phyloP scores from a whole-genome alignment of 306 rosid species.

The Lathyrus tuberosus region DNA sequence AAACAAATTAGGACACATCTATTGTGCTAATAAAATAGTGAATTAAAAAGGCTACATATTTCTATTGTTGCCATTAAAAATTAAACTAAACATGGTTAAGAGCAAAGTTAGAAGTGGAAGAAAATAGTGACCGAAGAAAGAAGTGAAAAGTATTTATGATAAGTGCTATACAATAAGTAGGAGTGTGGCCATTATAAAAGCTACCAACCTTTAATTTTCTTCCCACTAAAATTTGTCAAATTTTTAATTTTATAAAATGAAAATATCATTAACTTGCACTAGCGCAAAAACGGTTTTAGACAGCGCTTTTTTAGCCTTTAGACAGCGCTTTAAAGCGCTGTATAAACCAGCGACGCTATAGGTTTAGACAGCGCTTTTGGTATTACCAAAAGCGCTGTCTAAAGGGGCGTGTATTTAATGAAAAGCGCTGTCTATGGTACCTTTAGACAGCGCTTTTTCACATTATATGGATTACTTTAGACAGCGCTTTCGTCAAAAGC shows the following conservation, averaged over 20 bases:
- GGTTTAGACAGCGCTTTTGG: too few species aligned
- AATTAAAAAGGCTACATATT: slow-evolving; percentile 18
- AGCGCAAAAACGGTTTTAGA: too few species aligned
- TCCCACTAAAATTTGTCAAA: slow-evolving; percentile 13
- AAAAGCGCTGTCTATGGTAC: too few species aligned
- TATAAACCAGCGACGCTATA: too few species aligned
- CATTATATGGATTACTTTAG: too few species aligned
- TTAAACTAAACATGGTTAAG: background rate
- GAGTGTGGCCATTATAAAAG: slow-evolving; percentile 1
- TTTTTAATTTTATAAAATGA: background rate
- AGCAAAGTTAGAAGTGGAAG: slow-evolving; percentile 1
- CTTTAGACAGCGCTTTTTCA: too few species aligned
- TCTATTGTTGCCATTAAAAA: slow-evolving; percentile 13
- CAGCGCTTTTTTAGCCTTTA: too few species aligned
- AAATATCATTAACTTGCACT: slow-evolving; percentile 1
- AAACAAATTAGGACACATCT: too few species aligned
- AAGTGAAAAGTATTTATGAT: slow-evolving; percentile 35
- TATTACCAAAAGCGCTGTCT: too few species aligned
- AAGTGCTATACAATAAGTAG: slow-evolving; percentile 42
- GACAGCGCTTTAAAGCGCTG: too few species aligned
- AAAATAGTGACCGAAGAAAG: slow-evolving; percentile 31
- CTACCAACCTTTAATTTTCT: slow-evolving; percentile 10
- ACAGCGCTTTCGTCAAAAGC: too few species aligned
- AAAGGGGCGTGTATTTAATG: too few species aligned
- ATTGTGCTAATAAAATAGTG: slow-evolving; percentile 1